phyloP scores from a whole-genome alignment of 352 stramenopile genomes.

The Elongisporangium prolatum region DNA sequence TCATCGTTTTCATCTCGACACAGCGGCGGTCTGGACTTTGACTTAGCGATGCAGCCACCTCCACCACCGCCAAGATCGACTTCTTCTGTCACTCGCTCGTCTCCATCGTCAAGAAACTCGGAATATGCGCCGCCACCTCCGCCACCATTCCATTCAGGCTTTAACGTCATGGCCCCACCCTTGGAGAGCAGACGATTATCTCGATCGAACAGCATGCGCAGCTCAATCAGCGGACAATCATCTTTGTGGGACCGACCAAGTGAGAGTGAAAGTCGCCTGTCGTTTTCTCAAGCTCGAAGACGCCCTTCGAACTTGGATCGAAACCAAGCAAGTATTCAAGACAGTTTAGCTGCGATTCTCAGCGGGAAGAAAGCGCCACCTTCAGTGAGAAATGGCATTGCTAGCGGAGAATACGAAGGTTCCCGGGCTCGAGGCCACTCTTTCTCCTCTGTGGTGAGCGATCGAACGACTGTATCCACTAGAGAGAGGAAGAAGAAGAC shows the following conservation, averaged over 20 bases:
- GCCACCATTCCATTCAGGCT: conserved; percentile 24
- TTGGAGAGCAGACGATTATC: conserved; percentile 27
- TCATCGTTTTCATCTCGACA: conserved; percentile 44
- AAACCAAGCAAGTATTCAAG: conserved; percentile 42
- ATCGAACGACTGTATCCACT: conserved; percentile 16
- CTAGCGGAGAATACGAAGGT: neutral
- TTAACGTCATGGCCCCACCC: conserved; percentile 17
- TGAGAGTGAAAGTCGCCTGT: conserved; percentile 25
- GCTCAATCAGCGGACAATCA: conserved; percentile 39
- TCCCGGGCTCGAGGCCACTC: neutral
- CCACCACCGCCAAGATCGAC: conserved; percentile 20
- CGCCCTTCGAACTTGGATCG: conserved; percentile 31
- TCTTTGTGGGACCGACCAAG: conserved; percentile 30
- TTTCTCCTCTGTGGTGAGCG: conserved; percentile 16
- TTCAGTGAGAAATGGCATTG: conserved; percentile 3
- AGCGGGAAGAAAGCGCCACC: conserved; percentile 25
- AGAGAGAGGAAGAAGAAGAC: conserved; percentile 19
- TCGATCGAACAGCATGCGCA: conserved; percentile 50
- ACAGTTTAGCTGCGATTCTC: conserved; percentile 60
- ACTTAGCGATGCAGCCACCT: conserved; percentile 2
- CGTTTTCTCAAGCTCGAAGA: conserved; percentile 38
- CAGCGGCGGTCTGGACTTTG: neutral
- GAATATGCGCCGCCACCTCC: conserved; percentile 36
- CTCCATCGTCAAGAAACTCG: conserved; percentile 24
- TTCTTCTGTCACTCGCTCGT: conserved; percentile 7